Base-by-base conservation (phyloP, 2,329 filamentous ascomycete species). In the Exserohilum turcica region DNA sequence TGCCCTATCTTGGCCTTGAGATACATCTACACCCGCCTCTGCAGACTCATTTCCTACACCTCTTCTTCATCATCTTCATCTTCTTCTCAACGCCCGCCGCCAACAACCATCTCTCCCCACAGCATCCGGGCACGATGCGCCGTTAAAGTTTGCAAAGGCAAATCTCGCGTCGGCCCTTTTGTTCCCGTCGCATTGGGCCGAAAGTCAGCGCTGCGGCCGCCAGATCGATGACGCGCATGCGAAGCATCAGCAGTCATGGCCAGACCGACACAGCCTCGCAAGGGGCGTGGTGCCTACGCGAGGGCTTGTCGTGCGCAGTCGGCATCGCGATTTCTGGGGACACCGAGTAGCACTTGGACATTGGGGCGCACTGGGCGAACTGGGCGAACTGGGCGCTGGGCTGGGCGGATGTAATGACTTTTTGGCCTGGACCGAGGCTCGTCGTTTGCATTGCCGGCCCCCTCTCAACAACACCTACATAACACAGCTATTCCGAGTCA, bases 151-250 rank as follows among this genome's bases (percentile, higher is more conserved):
- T 13, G 46, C 19, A 19, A 28, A 32, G 18, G 21, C 21, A 46
- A 37, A 48, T n/a, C 24, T 32, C 40, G 38, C 33, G 35, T 54
- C 46, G 46, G 51, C 21, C 46, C 46, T 48, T 50, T 39, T 48
- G 15, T 10, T 27, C 24, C 29, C 35, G 18, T 32, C 46, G 31
- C 29, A 45, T 49, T 44, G 40, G 24, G 29, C 42, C 28, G 40
- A 28, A 10, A 4, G 42, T 24, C 15, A 36, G 42, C 12, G 19
- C 16, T 13, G 29, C 19, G 21, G 24, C 16, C 27, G 39, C 29
- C 19, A 40, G 31, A 54, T 54, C 51, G 35, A 54, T 54, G 51
- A 54, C 46, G 51, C 51, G 51, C 48, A 42, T 42, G 33, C 37
- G n/a, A 35, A 24, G 21, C 21, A 24, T 5, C 7, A 24, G 4